Conservation (phyloP, 2,329 filamentous ascomycete genomes). For the Hypoxylon sp. region DNA sequence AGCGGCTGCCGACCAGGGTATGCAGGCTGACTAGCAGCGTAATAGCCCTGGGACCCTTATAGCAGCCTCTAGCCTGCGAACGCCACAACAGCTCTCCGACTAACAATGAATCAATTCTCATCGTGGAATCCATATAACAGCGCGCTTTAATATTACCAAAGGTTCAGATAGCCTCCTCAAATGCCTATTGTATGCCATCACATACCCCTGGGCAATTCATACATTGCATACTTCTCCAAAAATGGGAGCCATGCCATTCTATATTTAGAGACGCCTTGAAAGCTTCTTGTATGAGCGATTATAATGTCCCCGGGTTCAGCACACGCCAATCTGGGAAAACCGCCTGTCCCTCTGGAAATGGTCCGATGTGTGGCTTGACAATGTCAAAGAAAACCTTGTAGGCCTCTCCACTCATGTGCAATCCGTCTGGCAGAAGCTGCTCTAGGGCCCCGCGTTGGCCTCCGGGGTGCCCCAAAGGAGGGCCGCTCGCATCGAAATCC, state of each 20-base stretch:
- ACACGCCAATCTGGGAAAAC: conserved; percentile 63
- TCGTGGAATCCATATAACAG: conserved; percentile 23
- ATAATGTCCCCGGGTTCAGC: conserved; percentile 41
- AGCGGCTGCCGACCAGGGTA: conserved; percentile 19
- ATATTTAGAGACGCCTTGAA: conserved; percentile 3
- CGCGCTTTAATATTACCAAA: not conserved
- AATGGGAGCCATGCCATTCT: conserved; percentile 5
- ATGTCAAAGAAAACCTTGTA: conserved; percentile 66
- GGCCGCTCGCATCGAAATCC: conserved; percentile 64
- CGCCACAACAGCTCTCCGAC: conserved; percentile 25
- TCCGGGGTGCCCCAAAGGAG: conserved; percentile 63
- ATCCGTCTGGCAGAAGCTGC: conserved; percentile 66
- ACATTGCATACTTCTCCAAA: conserved; percentile 11
- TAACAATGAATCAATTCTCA: conserved; percentile 19
- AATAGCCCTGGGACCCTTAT: not conserved
- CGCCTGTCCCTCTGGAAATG: conserved; percentile 54
- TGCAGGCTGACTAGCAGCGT: conserved; percentile 4
- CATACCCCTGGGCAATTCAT: not conserved
- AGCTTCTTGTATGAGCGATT: conserved; percentile 26
- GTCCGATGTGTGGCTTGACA: conserved; percentile 62
- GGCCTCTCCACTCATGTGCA: conserved; percentile 67
- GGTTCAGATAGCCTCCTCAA: not conserved
- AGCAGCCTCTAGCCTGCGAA: conserved; percentile 12
- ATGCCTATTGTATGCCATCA: not conserved
- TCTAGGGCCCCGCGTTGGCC: conserved; percentile 65